Base-by-base conservation (phyloP, 1,284 basidiomycete genomes). In the Prillingera fragicola region DNA sequence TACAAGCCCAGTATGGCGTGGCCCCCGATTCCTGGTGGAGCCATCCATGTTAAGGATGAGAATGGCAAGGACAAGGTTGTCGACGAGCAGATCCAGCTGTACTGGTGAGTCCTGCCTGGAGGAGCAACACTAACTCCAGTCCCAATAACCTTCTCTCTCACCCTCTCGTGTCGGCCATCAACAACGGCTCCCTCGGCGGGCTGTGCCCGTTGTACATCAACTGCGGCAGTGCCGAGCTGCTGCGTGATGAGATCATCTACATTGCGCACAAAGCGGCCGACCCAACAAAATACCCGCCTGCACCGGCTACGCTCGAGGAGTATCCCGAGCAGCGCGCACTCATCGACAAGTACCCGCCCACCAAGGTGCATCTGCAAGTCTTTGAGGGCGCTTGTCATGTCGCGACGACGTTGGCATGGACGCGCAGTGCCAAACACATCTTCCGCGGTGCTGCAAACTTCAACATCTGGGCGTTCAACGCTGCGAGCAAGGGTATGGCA, bases 41-140 rank as follows among this genome's bases (percentile, higher is more conserved):
- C 62, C 1, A 56, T 72, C 23, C 49, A 45, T 9, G 54, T 71
- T 15, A 52, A 55, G 5, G 50, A 63, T 38, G 43, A 56, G 12
- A 56, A 67, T 33, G 66, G 64, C 18, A 38, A 48, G 15, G 45
- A 57, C n/a, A 48, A 50, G 36, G 34, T 53, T 5, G 55, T 67
- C 32, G 62, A 70, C 28, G 69, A 73, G 26, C 75, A 77, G 48
- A 67, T 77, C 15, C 75, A 77, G 60, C 69, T 75, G 43, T 76
- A 76, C 51, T 74, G 65, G 65, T 67, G 29, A 28, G 63, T 50
- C 15, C 18, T 22, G 22, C 26, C 12, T 8, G n/a, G 8, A 21
- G 8, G 5, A 0, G 17, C 10, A 21, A 15, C 37, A 19, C 34
- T 17, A 5, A 37, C 21, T 7, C 1, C 37, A 69, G 73, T 23